Base-by-base conservation (phyloP, 176 grass and related monocot genomes). In the Oryza glumipatula region DNA sequence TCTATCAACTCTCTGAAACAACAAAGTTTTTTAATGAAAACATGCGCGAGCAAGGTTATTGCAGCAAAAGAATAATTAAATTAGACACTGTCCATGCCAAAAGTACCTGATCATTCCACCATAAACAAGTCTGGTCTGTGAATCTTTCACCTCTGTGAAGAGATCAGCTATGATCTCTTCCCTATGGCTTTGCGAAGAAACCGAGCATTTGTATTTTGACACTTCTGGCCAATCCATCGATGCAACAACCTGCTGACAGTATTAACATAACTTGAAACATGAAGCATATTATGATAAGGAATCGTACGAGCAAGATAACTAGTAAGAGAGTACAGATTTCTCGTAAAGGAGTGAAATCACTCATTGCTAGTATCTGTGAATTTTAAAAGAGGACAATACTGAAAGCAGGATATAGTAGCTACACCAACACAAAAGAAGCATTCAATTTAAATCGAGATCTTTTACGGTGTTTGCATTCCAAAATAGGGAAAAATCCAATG, bases 211-310 rank as follows among this genome's bases (percentile, higher is more conserved):
- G 77, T 98, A 98, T 65, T 80, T 98, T 11, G 93, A 87, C 23
- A 91, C 89, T 85, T 84, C 73, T 17, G 93, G 93, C 96, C 96
- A 95, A 90, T 95, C 93, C 72, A 94, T 95, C 1, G 91, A 95
- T 49, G 89, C 96, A 76, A 98, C 91, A 52, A 98, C 91, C 96
- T 98, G 17, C 21, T 21, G 7, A 58, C 54, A 58, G 54, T 58
- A 21, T 21, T 58, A 58, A 58, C 54, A 58, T 58, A 7, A 58
- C 6, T 58, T 58, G 15, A 52, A 52, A 58, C 54, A 58, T 7
- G 17, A 39, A 58, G 52, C 52, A 58, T 21, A 52, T 58, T 8
- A 21, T 58, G 54, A 58, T 17, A 58, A 21, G 17, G 21, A 58
- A 58, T 21, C 54, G 5, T 16, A 17, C 17, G 21, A 8, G 6